Base-by-base conservation (phyloP, 1,284 basidiomycete species). In the Bondarzewia mesenterica region DNA sequence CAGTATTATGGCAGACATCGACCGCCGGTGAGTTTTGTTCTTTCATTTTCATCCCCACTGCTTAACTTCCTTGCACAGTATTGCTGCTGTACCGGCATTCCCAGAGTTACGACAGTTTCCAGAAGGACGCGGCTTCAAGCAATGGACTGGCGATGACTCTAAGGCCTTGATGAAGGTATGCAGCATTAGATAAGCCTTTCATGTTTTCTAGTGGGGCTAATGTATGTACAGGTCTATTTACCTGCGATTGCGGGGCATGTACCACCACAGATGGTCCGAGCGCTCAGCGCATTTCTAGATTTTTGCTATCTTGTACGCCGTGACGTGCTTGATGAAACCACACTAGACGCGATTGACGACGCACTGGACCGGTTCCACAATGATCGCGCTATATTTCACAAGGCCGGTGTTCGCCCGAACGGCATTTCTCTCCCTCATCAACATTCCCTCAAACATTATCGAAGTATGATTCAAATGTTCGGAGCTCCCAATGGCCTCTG, bases 1-100 rank as follows among this genome's bases (percentile, higher is more conserved):
- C 4, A 41, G 50, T 23, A 64, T 62, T 6, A 43, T 67, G 5
- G 53, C 53, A 12, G 64, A 68, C 25, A 64, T 70, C 32, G 48
- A 50, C 22, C 2, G 36, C 8, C 21, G 48, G 48, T 50, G 5
- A 20, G 37, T 7, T 39, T 10, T 42, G 7, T 21, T 5, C 41
- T n/a, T 26, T 16, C 37, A 25, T 10, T 42, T 5, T 22, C 14
- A 26, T 42, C 14, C 6, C 23, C 10, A 26, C 41, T 25, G 5
- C 18, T 16, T 10, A 25, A 36, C 15, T 21, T 14, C 26, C 32
- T 8, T 35, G n/a, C 32, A 35, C 32, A 56, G 46, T 46, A 47
- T 53, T 40, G 36, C 46, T n/a, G 52, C 47, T 25, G 47, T 37
- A 7, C 52, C 52, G 5, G 10, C 43, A 10, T 54, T 54, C 32